Base-by-base conservation (phyloP, 768 basidiomycete species). In the Sporobolomyces pararoseus region DNA sequence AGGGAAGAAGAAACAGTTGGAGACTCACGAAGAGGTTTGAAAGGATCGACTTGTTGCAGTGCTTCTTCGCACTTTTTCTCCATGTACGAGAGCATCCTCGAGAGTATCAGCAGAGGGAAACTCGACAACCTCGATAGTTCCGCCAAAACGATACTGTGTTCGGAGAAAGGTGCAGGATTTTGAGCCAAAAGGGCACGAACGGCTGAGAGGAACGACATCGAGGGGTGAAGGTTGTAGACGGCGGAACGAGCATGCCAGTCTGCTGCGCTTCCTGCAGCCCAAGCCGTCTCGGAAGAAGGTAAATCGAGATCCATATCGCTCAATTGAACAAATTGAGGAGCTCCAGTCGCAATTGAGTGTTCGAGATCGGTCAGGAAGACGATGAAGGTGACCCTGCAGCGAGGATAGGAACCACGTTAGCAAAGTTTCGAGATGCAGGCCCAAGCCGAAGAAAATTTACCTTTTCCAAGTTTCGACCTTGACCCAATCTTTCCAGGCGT, bases 301-400 rank as follows among this genome's bases (percentile, higher is more conserved):
- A 74, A 58, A 51, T 63, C 63, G 47, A 72, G 49, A 44, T 59
- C 50, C 47, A 72, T 50, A 51, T 67, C 65, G 62, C 39, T 39
- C 4, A 72, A 58, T 23, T 57, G 25, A 27, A 72, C 55, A 52
- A 60, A 59, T 27, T 66, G 66, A 4, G 65, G 23, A 19, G 71
- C 25, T 3, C 34, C n/a, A 21, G 63, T 64, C 31, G 63, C 62
- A n/a, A 59, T 34, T 3, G 71, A 58, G 44, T 61, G 31, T 42
- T 74, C 72, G 68, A 74, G 65, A 49, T 74, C 72, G 66, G 63
- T 29, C 29, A 74, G 68, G 59, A 66, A 74, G 52, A 70, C 58
- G 72, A 74, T 74, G 58, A 74, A 74, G 17, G 55, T n/a, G 25
- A 73, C 72, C 2, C 72, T 73, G 55, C 2, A 10, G 21, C 23